These are phyloP conservation scores for Daldinia eschscholtzii DNA, from an alignment of 2,329 filamentous ascomycete genomes.

Conservation along the genomic window DNA sequence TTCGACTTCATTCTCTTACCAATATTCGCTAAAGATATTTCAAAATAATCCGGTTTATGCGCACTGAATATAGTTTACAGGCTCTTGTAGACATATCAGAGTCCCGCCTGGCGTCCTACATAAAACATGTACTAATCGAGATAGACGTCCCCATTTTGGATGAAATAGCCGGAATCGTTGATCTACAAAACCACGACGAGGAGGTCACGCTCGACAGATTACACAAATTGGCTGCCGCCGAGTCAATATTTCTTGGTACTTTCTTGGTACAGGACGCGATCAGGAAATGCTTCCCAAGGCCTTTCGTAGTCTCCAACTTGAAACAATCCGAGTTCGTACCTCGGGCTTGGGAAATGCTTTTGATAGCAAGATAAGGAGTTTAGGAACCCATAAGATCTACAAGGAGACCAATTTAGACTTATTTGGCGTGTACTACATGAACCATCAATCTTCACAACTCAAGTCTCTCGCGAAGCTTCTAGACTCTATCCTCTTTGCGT, in stretches of 20 bases:
- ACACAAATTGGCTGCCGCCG: conserved; percentile 24
- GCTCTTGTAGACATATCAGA: conserved; percentile 49
- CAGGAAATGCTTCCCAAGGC: conserved; percentile 35
- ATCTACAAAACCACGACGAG: not conserved
- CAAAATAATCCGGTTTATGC: conserved; percentile 72
- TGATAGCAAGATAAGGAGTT: not conserved
- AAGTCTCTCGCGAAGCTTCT: conserved; percentile 9
- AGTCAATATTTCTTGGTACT: conserved; percentile 21
- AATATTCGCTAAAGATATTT: conserved; percentile 73
- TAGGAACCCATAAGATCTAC: not conserved
- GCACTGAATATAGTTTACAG: conserved; percentile 65
- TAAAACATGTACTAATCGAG: conserved; percentile 31
- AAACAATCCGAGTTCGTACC: conserved; percentile 11
- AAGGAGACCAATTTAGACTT: not conserved
- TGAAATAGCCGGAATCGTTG: not conserved
- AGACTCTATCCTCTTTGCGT: conserved; percentile 30
- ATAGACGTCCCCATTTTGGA: not conserved
- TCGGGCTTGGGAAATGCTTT: not conserved
- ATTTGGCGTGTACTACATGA: too few relatives aligned
- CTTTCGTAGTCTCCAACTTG: conserved; percentile 38
- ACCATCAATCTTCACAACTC: too few relatives aligned
- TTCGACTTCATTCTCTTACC: conserved; percentile 66
- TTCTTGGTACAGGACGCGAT: conserved; percentile 26
- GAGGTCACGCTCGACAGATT: conserved; percentile 11
- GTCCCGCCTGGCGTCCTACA: conserved; percentile 34